These are phyloP conservation scores for Panellus pusillus DNA, from an alignment of 768 basidiomycete genomes.

Conservation along the genomic window DNA sequence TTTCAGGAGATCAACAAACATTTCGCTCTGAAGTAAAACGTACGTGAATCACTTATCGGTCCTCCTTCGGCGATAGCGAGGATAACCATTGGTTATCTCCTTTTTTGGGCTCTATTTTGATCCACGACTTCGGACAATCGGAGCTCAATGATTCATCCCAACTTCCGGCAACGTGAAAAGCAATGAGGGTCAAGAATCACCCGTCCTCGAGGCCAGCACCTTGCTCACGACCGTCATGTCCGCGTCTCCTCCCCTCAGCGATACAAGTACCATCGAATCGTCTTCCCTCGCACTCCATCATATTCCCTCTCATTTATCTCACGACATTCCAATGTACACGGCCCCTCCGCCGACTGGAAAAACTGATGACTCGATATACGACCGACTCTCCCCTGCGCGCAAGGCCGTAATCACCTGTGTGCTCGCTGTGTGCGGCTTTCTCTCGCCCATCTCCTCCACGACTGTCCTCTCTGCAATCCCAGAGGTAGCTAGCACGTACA, in stretches of 20 bases:
- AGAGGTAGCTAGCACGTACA: constrained; percentile 19
- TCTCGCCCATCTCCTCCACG: constrained; percentile 19
- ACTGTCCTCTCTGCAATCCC: constrained; percentile 19
- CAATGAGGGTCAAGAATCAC: neutral
- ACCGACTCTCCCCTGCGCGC: constrained; percentile 11
- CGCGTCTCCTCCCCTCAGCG: neutral
- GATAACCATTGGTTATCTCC: no score
- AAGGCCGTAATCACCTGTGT: constrained; percentile 18
- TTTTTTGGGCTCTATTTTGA: no score
- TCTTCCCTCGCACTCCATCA: constrained; percentile 1
- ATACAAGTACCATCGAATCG: neutral
- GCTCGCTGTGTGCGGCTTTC: constrained; percentile 17
- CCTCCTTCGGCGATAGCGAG: no score
- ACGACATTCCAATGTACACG: constrained; percentile 7
- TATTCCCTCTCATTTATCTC: constrained; percentile 11
- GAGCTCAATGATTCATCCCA: neutral
- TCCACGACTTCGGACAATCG: no score
- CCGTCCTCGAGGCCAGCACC: neutral
- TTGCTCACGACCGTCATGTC: constrained; percentile 7
- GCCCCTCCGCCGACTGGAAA: neutral
- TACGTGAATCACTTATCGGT: no score
- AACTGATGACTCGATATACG: constrained; percentile 19
- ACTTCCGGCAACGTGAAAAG: neutral
- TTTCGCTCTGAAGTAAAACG: no score
- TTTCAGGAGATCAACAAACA: no score